Evolutionary conservation across 164 flowering plant genomes (phyloP), one percentile per base, ranked within the genome.

Genomic region (Berberis vulgaris): DNA sequence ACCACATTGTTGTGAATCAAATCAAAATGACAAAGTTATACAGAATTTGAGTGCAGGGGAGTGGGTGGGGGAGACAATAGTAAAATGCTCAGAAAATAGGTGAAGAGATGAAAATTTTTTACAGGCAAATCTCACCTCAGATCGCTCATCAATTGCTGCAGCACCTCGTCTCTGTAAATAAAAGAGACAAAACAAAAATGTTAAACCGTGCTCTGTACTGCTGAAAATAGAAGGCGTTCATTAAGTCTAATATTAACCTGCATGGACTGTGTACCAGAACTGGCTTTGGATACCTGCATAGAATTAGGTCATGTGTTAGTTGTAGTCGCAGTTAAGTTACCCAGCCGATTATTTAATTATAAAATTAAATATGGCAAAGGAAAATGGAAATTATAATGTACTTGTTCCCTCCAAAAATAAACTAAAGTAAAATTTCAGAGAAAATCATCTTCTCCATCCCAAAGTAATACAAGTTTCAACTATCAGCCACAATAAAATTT

Each of bases 111-210:
- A 26, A 26, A 26, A 41, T 10, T 44, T 2, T 5, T 50, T 50
- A 50, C 11, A 59, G 55, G 39, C 54, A 50, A 38, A 47, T 65
- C 81, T 77, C 70, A 89, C 96, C 91, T 84, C 86, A n/a, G 82
- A 61, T 63, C 96, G 80, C 49, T 72, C 68, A 72, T 87, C 91
- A 47, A 76, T 65, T 41, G 67, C 59, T 54, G 67, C 56, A 46
- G 49, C 57, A 41, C 71, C 60, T n/a, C 68, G 80, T 71, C 57
- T 78, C 89, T 86, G 86, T 13, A 69, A 49, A 61, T 60, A 6
- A 73, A 67, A 58, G 65, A 11, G 40, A 43, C 58, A 43, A 44
- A 40, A 2, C 38, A 53, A 55, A 54, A 59, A 53, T 7, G 50
- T 50, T 5, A 57, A 40, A 57, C 42, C 13, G 26, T 49, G 45